Conservation (phyloP, 1,139 yeast species). For the Yamadazyma aaseri region DNA sequence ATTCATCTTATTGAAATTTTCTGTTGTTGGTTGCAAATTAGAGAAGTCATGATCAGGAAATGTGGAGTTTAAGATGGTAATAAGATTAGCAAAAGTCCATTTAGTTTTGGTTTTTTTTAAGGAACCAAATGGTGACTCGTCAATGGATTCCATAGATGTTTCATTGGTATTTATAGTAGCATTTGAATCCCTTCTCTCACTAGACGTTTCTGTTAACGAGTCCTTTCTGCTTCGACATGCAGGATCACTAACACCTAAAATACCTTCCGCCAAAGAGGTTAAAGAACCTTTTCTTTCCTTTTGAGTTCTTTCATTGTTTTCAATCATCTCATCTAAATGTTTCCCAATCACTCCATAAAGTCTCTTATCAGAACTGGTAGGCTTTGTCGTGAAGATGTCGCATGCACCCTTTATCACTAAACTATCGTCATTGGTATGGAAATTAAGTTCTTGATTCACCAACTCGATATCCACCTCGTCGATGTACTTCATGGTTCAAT, state of each 20-base stretch:
- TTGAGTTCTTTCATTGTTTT: slow-evolving; percentile 50
- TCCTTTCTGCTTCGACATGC: too few species aligned
- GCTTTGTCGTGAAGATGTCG: slow-evolving; percentile 91
- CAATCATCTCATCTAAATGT: slow-evolving; percentile 66
- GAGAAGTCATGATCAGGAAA: slow-evolving; percentile 97
- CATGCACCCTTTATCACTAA: slow-evolving; percentile 79
- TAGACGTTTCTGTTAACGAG: slow-evolving; percentile 14
- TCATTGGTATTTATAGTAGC: slow-evolving; percentile 15
- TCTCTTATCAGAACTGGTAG: slow-evolving; percentile 86
- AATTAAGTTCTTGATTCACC: slow-evolving; percentile 82
- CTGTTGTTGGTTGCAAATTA: slow-evolving; percentile 82
- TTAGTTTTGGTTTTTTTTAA: slow-evolving; percentile 79
- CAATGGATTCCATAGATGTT: slow-evolving; percentile 27
- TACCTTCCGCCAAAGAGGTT: slow-evolving; percentile 35
- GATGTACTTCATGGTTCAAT: slow-evolving; percentile 54
- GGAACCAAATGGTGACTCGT: slow-evolving; percentile 91
- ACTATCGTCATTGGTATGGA: slow-evolving; percentile 84
- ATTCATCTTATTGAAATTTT: slow-evolving; percentile 48
- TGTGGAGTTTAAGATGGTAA: slow-evolving; percentile 86
- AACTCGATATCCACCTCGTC: slow-evolving; percentile 90
- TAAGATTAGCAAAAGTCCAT: slow-evolving; percentile 84
- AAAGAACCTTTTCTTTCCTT: slow-evolving; percentile 41
- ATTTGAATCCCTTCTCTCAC: slow-evolving; percentile 24
- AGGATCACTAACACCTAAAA: too few species aligned
- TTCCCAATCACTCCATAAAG: slow-evolving; percentile 84